Base-by-base conservation (phyloP, 1,284 basidiomycete genomes). In the Irpex rosettiformis region DNA sequence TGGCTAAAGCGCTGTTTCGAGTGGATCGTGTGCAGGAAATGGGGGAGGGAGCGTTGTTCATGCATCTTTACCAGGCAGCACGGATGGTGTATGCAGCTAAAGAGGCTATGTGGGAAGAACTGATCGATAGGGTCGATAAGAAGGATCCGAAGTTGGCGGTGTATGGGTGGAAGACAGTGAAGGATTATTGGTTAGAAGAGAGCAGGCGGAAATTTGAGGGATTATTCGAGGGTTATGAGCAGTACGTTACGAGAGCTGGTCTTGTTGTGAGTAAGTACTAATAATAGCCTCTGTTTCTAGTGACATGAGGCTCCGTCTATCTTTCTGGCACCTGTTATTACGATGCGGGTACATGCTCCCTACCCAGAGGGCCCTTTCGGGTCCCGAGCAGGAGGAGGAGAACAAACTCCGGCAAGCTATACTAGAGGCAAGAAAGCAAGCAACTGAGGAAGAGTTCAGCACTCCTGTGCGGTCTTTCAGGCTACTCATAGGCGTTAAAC, bases 91-190 rank as follows among this genome's bases (percentile, higher is more conserved):
- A 88, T n/a, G 84, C 82, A 7, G 85, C 84, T 64, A 80, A 85
- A 67, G 88, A 90, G 68, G 82, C 86, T 42, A 88, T 90, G 85
- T 90, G 88, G 88, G 88, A 88, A 60, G 86, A 54, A 40, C 52
- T 58, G 22, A 21, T 8, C 25, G 10, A 18, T 18, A 76, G 81
- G 60, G 76, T 85, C 79, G 47, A 84, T 84, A 63, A 30, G 51
- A 73, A 79, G 57, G 78, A 76, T 51, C 73, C 77, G 4, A 77
- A 82, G 58, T 70, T 89, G 30, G 70, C 72, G 58, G 76, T 75
- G 28, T 77, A 83, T 62, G 88, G 88, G 16, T 89, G 88, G 86
- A 82, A 86, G 43, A 16, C 48, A 29, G 82, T 80, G 62, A 83
- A 85, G 57, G 78, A 81, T 56, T 68, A 84, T 37, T 80, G 79